A percentile compares a stretch with the other conserved stretches of the same genome.
These are phyloP conservation scores for Penicillium ochrochloron DNA, from an alignment of 495 filamentous ascomycete genomes.

Conservation along the genomic window DNA sequence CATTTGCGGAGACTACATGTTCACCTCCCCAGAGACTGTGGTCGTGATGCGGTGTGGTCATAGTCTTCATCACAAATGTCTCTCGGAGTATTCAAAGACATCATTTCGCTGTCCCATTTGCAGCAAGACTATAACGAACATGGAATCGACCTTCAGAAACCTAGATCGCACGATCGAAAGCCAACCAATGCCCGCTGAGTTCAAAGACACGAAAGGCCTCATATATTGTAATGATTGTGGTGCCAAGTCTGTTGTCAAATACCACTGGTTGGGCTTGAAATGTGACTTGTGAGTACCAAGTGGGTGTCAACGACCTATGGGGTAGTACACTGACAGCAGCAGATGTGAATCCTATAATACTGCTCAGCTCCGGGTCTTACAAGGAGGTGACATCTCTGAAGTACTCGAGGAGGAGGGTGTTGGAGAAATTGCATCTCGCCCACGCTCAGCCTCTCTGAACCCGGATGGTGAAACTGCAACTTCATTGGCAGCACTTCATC, in stretches of 20 bases:
- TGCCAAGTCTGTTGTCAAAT: conserved; percentile 79
- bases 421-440: conserved; percentile 23
- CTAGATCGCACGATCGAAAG: conserved; percentile 80
- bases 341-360: conserved; percentile 86
- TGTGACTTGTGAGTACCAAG: conserved; percentile 66
- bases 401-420: conserved; percentile 31
- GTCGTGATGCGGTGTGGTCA: conserved; percentile 97
- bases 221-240: conserved; percentile 95
- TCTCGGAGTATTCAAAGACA: conserved; percentile 78
- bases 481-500: conserved; percentile 34
- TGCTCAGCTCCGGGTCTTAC: conserved; percentile 66
- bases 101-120: conserved; percentile 96
- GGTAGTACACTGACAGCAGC: conserved; percentile 21
- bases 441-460: conserved; percentile 37
- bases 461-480: conserved; percentile 30
- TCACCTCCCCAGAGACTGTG: conserved; percentile 85
- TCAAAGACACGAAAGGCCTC: conserved; percentile 75
- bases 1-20: conserved; percentile 98
- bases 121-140: conserved; percentile 90
- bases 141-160: conserved; percentile 93
- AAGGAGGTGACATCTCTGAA: conserved; percentile 43
- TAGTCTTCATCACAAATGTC: conserved; percentile 89
- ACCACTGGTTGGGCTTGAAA: conserved; percentile 94
- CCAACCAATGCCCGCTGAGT: conserved; percentile 91
- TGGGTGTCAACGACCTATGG: neutral